Evolutionary conservation across 495 filamentous ascomycete species (phyloP).

Genomic region (Xylaria bambusicola): DNA sequence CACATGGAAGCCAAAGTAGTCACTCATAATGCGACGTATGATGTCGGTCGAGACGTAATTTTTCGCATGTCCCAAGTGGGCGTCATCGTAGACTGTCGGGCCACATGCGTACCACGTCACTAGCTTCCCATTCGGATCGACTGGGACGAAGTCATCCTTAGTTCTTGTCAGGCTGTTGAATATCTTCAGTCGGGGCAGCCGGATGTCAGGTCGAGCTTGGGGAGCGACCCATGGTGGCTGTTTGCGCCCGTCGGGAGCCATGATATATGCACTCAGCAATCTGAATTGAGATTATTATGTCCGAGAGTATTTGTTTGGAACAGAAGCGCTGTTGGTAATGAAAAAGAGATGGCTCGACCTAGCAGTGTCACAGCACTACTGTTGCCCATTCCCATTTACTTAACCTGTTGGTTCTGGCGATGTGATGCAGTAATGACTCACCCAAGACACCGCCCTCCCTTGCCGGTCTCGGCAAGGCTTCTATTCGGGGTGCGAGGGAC

Average conservation of each 20-base stretch:
- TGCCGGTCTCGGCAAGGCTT: no score
- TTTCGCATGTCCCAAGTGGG: constrained; percentile 74
- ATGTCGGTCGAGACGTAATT: constrained; percentile 94
- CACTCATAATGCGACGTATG: constrained; percentile 74
- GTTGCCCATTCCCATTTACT: neutral
- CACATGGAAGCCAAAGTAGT: constrained; percentile 81
- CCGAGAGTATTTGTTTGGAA: neutral
- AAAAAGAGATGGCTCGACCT: neutral
- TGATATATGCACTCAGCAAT: constrained; percentile 9
- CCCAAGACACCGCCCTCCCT: neutral
- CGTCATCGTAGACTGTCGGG: constrained; percentile 81
- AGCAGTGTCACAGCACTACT: constrained; percentile 2
- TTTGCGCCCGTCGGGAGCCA: constrained; percentile 27
- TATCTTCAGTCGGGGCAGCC: constrained; percentile 45
- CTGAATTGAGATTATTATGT: neutral
- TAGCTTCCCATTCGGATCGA: constrained; percentile 56
- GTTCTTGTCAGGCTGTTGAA: constrained; percentile 68
- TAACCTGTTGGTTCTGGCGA: neutral
- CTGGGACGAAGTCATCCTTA: constrained; percentile 71
- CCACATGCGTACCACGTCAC: constrained; percentile 80
- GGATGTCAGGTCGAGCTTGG: constrained; percentile 19
- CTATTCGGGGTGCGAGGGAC: no score
- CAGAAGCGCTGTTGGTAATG: neutral
- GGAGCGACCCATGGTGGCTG: constrained; percentile 31
- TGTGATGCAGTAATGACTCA: neutral